Evolutionary conservation across 179 eudicot genomes (phyloP).

Genomic region (Sideroxylon spinosum): DNA sequence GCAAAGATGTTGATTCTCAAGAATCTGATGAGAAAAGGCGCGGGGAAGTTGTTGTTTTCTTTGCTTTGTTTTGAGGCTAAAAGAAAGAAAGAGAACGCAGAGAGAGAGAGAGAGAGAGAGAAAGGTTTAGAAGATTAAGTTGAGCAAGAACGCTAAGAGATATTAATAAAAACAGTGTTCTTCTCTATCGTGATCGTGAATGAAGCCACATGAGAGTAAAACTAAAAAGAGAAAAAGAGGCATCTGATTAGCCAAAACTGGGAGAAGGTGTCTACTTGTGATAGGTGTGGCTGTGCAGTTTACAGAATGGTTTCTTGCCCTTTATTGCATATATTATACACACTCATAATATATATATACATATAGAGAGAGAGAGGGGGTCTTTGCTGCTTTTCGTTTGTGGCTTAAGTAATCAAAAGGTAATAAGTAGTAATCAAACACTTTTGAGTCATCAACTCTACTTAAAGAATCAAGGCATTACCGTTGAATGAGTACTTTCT

Average conservation of each 20-base stretch:
- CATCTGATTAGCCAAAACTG: background rate
- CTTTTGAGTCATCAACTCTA: conserved; percentile 21
- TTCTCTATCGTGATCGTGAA: conserved; percentile 10
- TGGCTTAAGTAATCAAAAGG: conserved; percentile 14
- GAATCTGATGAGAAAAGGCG: background rate
- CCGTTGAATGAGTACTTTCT: background rate
- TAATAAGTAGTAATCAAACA: background rate
- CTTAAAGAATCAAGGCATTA: conserved; percentile 10
- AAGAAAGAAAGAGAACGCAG: background rate
- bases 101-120: background rate
- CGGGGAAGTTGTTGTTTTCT: background rate
- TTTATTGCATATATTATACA: no score
- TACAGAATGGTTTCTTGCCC: background rate
- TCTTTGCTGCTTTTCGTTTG: conserved; percentile 3
- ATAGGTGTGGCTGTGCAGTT: conserved; percentile 4
- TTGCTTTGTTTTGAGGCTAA: conserved; percentile 6
- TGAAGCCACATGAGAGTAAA: conserved; percentile 16
- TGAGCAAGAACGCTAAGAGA: background rate
- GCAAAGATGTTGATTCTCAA: conserved; percentile 10
- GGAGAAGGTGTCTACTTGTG: conserved; percentile 1
- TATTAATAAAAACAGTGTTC: background rate
- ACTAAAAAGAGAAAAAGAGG: conserved; percentile 14
- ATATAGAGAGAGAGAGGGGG: no score
- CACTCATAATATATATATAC: no score
- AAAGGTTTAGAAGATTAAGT: background rate